Evolutionary conservation across 2,329 filamentous ascomycete genomes (phyloP).

Genomic region (Fusarium nelsonii): DNA sequence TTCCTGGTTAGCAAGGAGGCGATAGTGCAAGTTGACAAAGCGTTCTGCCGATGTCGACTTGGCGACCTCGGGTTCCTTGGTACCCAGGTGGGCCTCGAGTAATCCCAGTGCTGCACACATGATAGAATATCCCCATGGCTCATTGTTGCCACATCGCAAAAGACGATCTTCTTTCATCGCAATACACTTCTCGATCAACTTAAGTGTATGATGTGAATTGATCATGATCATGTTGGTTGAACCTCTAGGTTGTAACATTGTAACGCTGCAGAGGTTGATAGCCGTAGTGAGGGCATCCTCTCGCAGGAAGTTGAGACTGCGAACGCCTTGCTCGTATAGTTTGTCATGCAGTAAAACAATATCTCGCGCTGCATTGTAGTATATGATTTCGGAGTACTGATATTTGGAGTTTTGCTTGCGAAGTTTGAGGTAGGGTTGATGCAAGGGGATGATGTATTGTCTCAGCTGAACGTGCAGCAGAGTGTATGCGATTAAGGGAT

Average conservation of each 20-base stretch:
- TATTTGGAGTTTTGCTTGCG: constrained; percentile 71
- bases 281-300: constrained; percentile 71
- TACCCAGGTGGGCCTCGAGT: constrained; percentile 69
- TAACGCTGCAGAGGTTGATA: constrained; percentile 72
- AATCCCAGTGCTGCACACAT: constrained; percentile 72
- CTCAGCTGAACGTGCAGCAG: constrained; percentile 70
- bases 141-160: constrained; percentile 71
- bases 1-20: constrained; percentile 67
- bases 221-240: constrained; percentile 73
- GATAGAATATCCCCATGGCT: constrained; percentile 73
- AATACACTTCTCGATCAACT: constrained; percentile 72
- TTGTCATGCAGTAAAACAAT: constrained; percentile 73
- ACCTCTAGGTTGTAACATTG: constrained; percentile 69
- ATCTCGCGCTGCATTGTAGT: constrained; percentile 72
- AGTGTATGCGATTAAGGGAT: constrained; percentile 70
- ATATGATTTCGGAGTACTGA: constrained; percentile 72
- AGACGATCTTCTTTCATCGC: constrained; percentile 71
- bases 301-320: constrained; percentile 70
- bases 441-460: constrained; percentile 72
- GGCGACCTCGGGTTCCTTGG: constrained; percentile 67
- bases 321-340: constrained; percentile 69
- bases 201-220: constrained; percentile 70
- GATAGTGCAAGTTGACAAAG: constrained; percentile 70
- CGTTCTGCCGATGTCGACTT: constrained; percentile 70
- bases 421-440: constrained; percentile 71